Evolutionary conservation across 1,139 yeast species (phyloP).

Genomic region (Saccharomyces pastorianus): DNA sequence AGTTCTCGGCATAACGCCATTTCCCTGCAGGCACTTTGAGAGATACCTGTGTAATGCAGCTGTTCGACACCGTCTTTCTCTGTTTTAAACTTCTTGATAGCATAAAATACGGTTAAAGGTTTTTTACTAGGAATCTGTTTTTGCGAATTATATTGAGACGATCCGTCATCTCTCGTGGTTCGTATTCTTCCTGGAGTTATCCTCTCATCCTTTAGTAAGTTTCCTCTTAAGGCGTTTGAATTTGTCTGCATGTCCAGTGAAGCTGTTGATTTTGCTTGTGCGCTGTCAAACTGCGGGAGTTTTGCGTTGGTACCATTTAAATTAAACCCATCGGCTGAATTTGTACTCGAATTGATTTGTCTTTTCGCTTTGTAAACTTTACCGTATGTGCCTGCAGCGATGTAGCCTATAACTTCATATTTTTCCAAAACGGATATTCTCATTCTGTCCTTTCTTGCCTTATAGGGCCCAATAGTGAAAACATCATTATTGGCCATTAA

Average conservation of each 20-base stretch:
- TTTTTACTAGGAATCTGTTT: conserved; percentile 10
- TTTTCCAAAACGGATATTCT: conserved; percentile 68
- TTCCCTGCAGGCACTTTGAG: conserved; percentile 93
- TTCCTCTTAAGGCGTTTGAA: neutral
- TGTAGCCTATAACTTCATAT: conserved; percentile 86
- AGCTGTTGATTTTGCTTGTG: neutral
- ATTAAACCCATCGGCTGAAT: neutral
- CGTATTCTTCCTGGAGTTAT: conserved; percentile 1
- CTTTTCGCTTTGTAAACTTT: conserved; percentile 84
- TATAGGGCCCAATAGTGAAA: conserved; percentile 64
- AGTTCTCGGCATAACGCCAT: conserved; percentile 92
- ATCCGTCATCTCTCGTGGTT: conserved; percentile 2
- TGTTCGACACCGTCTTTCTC: conserved; percentile 87
- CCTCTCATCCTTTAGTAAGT: neutral
- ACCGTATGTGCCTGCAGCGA: conserved; percentile 98
- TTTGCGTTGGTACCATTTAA: neutral
- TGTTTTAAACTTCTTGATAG: conserved; percentile 93
- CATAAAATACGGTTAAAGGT: conserved; percentile 37
- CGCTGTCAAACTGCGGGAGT: neutral
- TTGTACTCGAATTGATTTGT: neutral
- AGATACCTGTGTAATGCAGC: conserved; percentile 84
- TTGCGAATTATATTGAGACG: conserved; percentile 2
- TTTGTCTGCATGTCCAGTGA: neutral
- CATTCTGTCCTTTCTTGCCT: conserved; percentile 60
- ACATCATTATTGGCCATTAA: conserved; percentile 63